Base-by-base conservation (phyloP, 2,329 filamentous ascomycete species). In the Chrysosporium keratinophilum region DNA sequence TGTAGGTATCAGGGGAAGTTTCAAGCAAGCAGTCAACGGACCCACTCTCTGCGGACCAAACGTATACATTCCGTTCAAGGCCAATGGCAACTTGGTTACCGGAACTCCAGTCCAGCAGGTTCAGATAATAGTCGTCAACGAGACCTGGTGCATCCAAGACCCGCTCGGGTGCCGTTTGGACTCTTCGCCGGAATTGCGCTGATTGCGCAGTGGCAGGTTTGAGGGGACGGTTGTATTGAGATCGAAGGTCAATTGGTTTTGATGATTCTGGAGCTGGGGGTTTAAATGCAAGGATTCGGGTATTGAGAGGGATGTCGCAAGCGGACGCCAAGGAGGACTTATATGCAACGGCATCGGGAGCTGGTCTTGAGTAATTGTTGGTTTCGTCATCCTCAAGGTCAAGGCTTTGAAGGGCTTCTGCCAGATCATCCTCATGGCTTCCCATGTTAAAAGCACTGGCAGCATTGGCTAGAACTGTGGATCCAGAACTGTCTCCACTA, bases 81-180 rank as follows among this genome's bases (percentile, higher is more conserved):
- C 91, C 93, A 67, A 98, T 97, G 47, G 93, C 93, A 52, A 98
- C 91, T 72, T 98, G 93, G 77, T 98, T 98, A 57, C 87, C 85
- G 5, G 89, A 93, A 67, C 90, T 95, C 93, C 93, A 98, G 76
- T 98, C 93, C 23, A 98, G 82, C 39, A 98, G 79, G 77, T 98
- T 98, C 63, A 98, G 85, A 71, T 98, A 98, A 79, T 97, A 98
- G 75, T 98, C 93, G 65, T 98, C 93, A 57, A 97, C 86, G 51
- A 98, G 82, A 54, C 91, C 93, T 5, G 93, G 93, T 3, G 93
- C 93, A 71, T 98, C 93, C 23, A 98, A 81, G 12, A 98, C 93
- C 60, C 93, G 87, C 73, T 98, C 93, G 10, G 93, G 93, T 11
- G 91, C 89, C 6, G 93, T 96, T 51, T 93, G 86, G 56, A 98